phyloP scores from a whole-genome alignment of 768 basidiomycete species.

The Terana coerulea region DNA sequence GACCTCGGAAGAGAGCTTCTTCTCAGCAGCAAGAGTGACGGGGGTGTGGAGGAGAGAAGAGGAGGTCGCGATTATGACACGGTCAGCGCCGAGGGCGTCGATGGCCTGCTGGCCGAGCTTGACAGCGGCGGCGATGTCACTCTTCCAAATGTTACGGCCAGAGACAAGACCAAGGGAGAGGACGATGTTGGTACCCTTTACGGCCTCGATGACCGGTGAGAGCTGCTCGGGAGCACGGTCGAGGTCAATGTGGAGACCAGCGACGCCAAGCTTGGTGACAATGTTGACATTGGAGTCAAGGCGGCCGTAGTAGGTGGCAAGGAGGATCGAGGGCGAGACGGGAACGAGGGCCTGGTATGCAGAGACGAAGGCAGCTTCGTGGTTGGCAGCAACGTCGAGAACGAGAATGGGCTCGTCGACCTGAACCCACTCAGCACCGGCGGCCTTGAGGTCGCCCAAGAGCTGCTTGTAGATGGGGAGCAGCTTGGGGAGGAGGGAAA shows the following conservation, averaged over 20 bases:
- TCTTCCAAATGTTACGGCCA: conserved; percentile 99
- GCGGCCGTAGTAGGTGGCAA: conserved; percentile 96
- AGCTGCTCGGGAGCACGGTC: conserved; percentile 92
- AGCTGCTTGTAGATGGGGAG: conserved; percentile 91
- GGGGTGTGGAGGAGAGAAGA: conserved; percentile 99
- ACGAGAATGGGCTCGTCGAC: conserved; percentile 96
- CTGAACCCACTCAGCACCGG: conserved; percentile 94
- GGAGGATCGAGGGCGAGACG: conserved; percentile 85
- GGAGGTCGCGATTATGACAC: conserved; percentile 92
- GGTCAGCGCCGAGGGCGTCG: conserved; percentile 75
- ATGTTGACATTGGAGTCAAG: conserved; percentile 89
- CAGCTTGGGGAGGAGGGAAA: conserved; percentile 85
- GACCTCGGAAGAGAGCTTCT: conserved; percentile 81
- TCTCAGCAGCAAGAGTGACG: conserved; percentile 91
- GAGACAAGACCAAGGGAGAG: conserved; percentile 96
- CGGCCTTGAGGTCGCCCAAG: conserved; percentile 84
- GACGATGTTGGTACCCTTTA: conserved; percentile 77
- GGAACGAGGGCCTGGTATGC: conserved; percentile 80
- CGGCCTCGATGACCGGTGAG: conserved; percentile 70
- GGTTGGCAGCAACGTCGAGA: conserved; percentile 73
- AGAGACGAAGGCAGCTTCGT: conserved; percentile 74
- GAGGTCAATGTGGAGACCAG: conserved; percentile 95
- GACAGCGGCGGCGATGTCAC: conserved; percentile 81
- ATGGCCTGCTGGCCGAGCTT: conserved; percentile 82
- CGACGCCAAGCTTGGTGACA: conserved; percentile 87